Evolutionary conservation across 257 asterid genomes (phyloP).

Genomic region (Solanum pimpinellifolium): DNA sequence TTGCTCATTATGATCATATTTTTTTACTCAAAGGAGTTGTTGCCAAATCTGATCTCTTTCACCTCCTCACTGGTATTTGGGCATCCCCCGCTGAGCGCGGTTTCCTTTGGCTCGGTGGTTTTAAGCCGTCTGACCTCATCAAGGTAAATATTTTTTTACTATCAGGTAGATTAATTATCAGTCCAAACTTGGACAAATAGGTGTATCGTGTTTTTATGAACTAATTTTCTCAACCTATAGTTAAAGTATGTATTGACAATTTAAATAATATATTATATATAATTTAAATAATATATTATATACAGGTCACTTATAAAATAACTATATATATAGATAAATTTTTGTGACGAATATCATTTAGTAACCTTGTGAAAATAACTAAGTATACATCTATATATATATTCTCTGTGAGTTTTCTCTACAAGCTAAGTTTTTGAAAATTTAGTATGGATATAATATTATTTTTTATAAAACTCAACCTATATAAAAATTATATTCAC

Average conservation of each 20-base stretch:
- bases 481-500: neutral
- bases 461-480: too few species aligned
- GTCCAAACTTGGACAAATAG: neutral
- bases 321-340: neutral
- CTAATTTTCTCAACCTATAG: neutral
- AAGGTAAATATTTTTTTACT: conserved; percentile 23
- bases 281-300: neutral
- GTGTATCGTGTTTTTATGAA: neutral
- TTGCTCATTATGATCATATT: conserved; percentile 69
- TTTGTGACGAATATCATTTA: neutral
- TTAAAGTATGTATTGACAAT: neutral
- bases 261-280: neutral
- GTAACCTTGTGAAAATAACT: neutral
- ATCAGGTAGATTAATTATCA: neutral
- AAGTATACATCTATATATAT: neutral
- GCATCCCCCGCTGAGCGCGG: conserved; percentile 78
- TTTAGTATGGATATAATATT: neutral
- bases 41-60: conserved; percentile 81
- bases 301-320: neutral
- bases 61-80: conserved; percentile 89
- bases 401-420: neutral
- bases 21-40: conserved; percentile 67
- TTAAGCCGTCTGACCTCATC: conserved; percentile 80
- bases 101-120: conserved; percentile 94
- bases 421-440: neutral